Percentiles rank a stretch among this genome's conserved stretches.
These are phyloP conservation scores for Globisporangium acanthophoron DNA, from an alignment of 352 stramenopile species.

Conservation along the genomic window DNA sequence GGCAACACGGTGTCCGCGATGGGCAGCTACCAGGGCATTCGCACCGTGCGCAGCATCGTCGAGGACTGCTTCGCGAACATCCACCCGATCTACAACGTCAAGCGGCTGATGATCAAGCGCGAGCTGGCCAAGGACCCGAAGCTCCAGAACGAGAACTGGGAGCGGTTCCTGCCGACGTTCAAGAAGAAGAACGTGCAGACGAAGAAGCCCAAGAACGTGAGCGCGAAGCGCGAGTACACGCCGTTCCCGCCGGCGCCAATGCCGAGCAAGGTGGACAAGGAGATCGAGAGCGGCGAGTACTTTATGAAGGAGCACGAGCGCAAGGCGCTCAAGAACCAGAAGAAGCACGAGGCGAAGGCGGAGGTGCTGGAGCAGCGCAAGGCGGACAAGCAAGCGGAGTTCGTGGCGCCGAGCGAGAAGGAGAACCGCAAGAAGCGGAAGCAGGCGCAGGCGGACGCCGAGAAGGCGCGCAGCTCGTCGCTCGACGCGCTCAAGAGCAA, in stretches of 20 bases:
- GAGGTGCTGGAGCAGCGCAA: slow-evolving; percentile 67
- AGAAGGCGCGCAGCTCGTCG: slow-evolving; percentile 46
- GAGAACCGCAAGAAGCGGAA: slow-evolving; percentile 76
- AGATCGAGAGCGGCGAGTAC: slow-evolving; percentile 99
- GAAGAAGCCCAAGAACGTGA: slow-evolving; percentile 90
- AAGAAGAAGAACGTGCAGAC: slow-evolving; percentile 99
- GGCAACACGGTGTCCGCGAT: slow-evolving; percentile 96
- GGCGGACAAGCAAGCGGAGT: slow-evolving; percentile 62
- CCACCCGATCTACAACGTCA: slow-evolving; percentile 99
- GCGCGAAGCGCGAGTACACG: slow-evolving; percentile 96
- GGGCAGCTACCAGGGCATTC: slow-evolving; percentile 88
- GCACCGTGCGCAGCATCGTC: slow-evolving; percentile 95
- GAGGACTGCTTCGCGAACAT: slow-evolving; percentile 99
- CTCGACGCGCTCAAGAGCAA: slow-evolving; percentile 79
- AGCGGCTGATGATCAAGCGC: slow-evolving; percentile 99
- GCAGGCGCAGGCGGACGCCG: slow-evolving; percentile 29
- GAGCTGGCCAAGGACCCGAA: slow-evolving; percentile 99
- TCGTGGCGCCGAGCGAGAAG: slow-evolving; percentile 75
- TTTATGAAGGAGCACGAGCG: slow-evolving; percentile 97
- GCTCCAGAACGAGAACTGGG: slow-evolving; percentile 96
- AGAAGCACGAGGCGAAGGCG: slow-evolving; percentile 73
- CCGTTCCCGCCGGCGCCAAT: slow-evolving; percentile 96
- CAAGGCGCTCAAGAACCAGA: slow-evolving; percentile 88
- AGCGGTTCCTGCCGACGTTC: slow-evolving; percentile 98
- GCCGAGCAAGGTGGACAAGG: slow-evolving; percentile 97